Evolutionary conservation across 306 rosid genomes (phyloP).

Genomic region (Crotalaria pallida): DNA sequence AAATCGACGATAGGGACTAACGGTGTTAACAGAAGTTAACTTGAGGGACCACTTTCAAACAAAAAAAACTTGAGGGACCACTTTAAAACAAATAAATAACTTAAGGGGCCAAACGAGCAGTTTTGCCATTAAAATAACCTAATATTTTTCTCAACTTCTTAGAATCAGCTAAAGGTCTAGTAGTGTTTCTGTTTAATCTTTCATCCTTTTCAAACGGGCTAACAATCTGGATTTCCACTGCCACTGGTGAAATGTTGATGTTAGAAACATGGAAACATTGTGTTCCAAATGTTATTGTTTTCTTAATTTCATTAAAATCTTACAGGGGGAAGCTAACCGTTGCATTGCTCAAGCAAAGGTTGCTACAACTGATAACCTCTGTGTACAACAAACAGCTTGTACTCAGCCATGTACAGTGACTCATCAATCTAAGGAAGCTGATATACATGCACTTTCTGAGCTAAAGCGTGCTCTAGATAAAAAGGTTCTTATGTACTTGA

Average conservation of each 20-base stretch:
- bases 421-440: slow-evolving; percentile 58
- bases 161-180: background rate
- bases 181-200: background rate
- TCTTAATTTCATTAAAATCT: background rate
- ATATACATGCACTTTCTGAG: slow-evolving; percentile 44
- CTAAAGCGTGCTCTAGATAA: slow-evolving; percentile 44
- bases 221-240: background rate
- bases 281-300: background rate
- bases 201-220: background rate
- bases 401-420: slow-evolving; percentile 26
- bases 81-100: too few species aligned
- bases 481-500: slow-evolving; percentile 29
- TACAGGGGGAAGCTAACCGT: slow-evolving; percentile 35
- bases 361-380: slow-evolving; percentile 27
- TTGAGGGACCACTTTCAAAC: too few species aligned
- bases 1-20: too few species aligned
- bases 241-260: background rate
- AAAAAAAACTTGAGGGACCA: too few species aligned
- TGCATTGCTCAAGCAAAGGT: slow-evolving; percentile 26
- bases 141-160: background rate
- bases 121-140: too few species aligned
- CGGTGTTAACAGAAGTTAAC: too few species aligned
- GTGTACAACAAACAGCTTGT: slow-evolving; percentile 21
- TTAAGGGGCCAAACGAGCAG: too few species aligned
- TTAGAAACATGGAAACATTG: background rate